Evolutionary conservation across 208 protist species (phyloP).

Genomic region (Wallacemonas sp.): DNA sequence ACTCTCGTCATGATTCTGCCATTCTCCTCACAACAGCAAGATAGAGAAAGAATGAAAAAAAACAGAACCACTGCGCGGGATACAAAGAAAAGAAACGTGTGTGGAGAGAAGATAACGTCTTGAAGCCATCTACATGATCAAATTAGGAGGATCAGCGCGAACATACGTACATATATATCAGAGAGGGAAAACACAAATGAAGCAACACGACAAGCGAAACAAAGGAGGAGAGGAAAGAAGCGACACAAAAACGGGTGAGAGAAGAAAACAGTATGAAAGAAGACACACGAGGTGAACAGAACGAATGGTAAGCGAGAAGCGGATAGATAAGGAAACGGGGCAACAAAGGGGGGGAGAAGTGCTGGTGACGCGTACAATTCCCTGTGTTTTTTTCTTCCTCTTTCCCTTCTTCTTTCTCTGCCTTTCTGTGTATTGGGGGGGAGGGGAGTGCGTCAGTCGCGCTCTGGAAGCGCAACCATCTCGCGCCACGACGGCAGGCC

Average conservation of each 20-base stretch:
- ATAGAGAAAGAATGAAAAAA: no score
- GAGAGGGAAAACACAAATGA: neutral
- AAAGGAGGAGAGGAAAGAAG: conserved; percentile 3
- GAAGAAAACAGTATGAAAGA: neutral
- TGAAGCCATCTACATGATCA: conserved; percentile 4
- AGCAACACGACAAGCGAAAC: no score
- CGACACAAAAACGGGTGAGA: neutral
- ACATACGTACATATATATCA: no score
- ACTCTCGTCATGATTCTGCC: no score
- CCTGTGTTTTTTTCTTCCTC: neutral
- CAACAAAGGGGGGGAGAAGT: no score
- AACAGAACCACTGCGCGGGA: no score
- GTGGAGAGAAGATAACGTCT: neutral
- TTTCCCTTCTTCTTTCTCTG: neutral
- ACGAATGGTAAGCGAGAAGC: no score
- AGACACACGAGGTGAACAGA: neutral
- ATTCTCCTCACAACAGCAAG: no score
- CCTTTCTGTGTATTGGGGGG: neutral
- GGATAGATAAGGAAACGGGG: no score
- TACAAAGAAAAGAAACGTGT: neutral
- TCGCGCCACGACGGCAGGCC: neutral
- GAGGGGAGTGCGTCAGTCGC: neutral
- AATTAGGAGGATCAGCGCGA: no score
- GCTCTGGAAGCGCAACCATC: conserved; percentile 3
- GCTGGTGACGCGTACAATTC: neutral